Percentiles rank a stretch among this genome's conserved stretches.
These are phyloP conservation scores for Suillus clintonianus DNA, from an alignment of 768 basidiomycete species.

Conservation along the genomic window DNA sequence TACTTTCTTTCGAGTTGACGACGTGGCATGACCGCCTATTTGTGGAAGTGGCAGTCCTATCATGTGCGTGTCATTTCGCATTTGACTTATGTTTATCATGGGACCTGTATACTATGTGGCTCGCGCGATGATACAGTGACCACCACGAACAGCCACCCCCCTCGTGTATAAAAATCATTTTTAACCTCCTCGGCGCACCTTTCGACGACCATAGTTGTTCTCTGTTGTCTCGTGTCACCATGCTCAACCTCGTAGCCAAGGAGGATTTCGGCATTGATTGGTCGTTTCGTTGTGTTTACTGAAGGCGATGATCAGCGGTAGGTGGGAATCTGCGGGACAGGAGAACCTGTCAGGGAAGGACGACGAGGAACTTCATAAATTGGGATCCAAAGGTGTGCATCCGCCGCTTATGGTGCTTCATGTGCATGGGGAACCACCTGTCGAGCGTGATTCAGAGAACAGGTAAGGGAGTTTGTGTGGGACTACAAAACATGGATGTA, in stretches of 20 bases:
- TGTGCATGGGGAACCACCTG: slow-evolving; percentile 2
- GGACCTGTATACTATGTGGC: too few relatives aligned
- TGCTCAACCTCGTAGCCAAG: background rate
- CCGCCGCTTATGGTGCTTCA: too few relatives aligned
- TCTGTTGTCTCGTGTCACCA: background rate
- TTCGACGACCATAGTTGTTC: background rate
- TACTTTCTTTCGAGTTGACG: too few relatives aligned
- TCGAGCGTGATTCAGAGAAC: background rate
- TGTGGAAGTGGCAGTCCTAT: too few relatives aligned
- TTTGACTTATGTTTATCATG: too few relatives aligned
- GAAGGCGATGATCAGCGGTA: background rate
- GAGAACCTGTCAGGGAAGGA: background rate
- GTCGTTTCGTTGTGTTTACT: background rate
- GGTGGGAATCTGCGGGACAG: background rate
- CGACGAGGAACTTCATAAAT: background rate
- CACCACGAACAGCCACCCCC: too few relatives aligned
- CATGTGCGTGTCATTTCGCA: too few relatives aligned
- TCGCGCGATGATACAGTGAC: too few relatives aligned
- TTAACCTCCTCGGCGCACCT: background rate
- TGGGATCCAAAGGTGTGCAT: slow-evolving; percentile 18
- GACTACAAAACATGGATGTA: too few relatives aligned
- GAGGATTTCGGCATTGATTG: background rate
- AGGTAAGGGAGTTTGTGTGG: background rate
- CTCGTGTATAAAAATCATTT: too few relatives aligned
- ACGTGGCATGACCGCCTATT: too few relatives aligned